phyloP scores from a whole-genome alignment of 129 eudicot genomes.

The Helianthus annuus region HanXRQr2.0-SUNRISE NC_035448.2:105348089-105348588 shows the following conservation, averaged over 20 bases:
- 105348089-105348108: slow-evolving; percentile 91
- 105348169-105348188: slow-evolving; percentile 51
- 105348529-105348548: neutral
- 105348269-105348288: neutral
- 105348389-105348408: slow-evolving; percentile 7
- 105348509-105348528: neutral
- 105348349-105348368: slow-evolving; percentile 75
- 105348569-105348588: neutral
- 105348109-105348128: slow-evolving; percentile 99
- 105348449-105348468: slow-evolving; percentile 5
- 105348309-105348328: slow-evolving; percentile 99
- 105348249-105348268: neutral
- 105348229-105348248: neutral
- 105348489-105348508: neutral
- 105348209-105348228: neutral
- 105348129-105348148: slow-evolving; percentile 97
- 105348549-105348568: slow-evolving; percentile 9
- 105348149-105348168: slow-evolving; percentile 98
- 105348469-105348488: slow-evolving; percentile 9
- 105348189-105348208: neutral
- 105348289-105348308: slow-evolving; percentile 64
- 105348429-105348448: neutral
- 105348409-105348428: neutral
- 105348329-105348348: slow-evolving; percentile 91
- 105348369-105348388: neutral